These are phyloP conservation scores for Rhodosporidiobolus odoratus DNA, from an alignment of 768 basidiomycete genomes.

Conservation along the genomic window DNA sequence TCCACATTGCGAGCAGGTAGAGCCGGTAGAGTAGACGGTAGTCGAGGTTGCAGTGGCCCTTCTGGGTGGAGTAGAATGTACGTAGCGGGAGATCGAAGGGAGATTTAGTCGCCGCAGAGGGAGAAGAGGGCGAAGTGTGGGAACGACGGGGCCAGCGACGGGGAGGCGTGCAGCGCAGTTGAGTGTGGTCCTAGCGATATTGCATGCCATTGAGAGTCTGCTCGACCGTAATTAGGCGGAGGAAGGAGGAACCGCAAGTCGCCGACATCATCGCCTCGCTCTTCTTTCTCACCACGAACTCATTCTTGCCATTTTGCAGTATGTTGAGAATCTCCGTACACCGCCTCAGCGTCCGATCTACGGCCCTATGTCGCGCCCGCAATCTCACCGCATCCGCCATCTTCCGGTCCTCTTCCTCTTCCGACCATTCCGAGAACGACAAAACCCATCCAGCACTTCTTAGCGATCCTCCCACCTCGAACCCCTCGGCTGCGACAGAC, in stretches of 20 bases:
- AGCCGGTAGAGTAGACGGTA: slow-evolving; percentile 8
- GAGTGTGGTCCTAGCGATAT: background rate
- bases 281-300: background rate
- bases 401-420: background rate
- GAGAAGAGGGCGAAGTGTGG: background rate
- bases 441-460: slow-evolving; percentile 24
- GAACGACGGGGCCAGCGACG: background rate
- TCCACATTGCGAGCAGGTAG: slow-evolving; percentile 43
- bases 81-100: background rate
- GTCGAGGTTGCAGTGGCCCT: background rate
- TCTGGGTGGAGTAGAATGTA: background rate
- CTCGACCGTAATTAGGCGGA: background rate
- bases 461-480: slow-evolving; percentile 17
- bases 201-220: background rate
- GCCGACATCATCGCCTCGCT: background rate
- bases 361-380: background rate
- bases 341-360: background rate
- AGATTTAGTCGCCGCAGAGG: background rate
- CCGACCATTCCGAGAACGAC: background rate
- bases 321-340: background rate
- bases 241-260: background rate
- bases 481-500: slow-evolving; percentile 24
- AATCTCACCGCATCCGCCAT: background rate
- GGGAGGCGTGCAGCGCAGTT: background rate
- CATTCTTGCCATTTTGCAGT: background rate